A percentile compares a stretch with the other conserved stretches of the same genome.
These are phyloP conservation scores for Sordariomycetes sp. DNA, from an alignment of 2,329 filamentous ascomycete species.

Conservation along the genomic window DNA sequence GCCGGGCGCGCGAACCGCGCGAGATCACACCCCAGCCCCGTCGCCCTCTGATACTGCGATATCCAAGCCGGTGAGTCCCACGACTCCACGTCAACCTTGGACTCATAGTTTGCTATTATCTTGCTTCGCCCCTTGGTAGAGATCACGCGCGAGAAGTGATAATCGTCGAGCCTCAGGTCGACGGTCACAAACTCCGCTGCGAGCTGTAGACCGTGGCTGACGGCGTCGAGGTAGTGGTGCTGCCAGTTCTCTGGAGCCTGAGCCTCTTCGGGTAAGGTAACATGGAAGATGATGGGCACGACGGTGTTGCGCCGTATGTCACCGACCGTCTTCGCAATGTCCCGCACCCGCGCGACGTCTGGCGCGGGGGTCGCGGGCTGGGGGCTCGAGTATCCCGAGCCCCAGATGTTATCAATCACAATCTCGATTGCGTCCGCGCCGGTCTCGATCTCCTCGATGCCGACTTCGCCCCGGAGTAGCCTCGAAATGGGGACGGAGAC, in stretches of 20 bases:
- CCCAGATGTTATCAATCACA: constrained; percentile 23
- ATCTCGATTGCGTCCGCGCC: constrained; percentile 56
- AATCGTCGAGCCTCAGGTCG: constrained; percentile 43
- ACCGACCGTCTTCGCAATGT: constrained; percentile 44
- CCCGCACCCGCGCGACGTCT: constrained; percentile 22
- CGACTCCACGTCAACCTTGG: constrained; percentile 19
- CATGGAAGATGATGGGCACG: constrained; percentile 42
- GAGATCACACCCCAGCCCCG: constrained; percentile 43
- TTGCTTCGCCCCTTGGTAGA: constrained; percentile 39
- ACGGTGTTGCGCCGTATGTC: constrained; percentile 50
- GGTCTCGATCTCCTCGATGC: constrained; percentile 52
- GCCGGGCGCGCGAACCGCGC: constrained; percentile 48
- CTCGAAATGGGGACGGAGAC: constrained; percentile 46
- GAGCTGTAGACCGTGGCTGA: constrained; percentile 46
- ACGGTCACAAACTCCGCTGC: constrained; percentile 50
- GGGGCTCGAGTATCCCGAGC: neutral
- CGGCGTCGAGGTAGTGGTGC: constrained; percentile 36
- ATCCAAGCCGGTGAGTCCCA: constrained; percentile 46
- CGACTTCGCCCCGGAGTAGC: constrained; percentile 36
- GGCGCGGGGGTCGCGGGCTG: constrained; percentile 5
- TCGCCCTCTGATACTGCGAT: constrained; percentile 43
- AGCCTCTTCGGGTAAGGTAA: constrained; percentile 14
- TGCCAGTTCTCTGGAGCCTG: constrained; percentile 9
- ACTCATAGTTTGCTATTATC: constrained; percentile 43
- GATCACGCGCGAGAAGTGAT: constrained; percentile 34